Base-by-base conservation (phyloP, 805 yeast species). In the Lipomyces mesembrius region DNA sequence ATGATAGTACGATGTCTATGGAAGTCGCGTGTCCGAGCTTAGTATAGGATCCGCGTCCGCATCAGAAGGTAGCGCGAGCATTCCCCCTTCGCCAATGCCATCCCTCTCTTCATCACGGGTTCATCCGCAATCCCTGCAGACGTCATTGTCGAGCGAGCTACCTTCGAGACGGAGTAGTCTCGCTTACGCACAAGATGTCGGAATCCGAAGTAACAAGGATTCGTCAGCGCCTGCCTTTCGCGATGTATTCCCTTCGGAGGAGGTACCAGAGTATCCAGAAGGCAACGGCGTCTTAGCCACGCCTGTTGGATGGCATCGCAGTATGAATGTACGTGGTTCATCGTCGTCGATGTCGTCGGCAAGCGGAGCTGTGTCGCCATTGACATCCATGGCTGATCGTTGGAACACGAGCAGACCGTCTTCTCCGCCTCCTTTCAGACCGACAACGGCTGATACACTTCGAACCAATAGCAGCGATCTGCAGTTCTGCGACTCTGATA, bases 1-100 rank as follows among this genome's bases (percentile, higher is more conserved):
- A 32, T 14, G 12, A 39, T 14, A 63, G 66, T 46, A 59, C 56
- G 63, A 63, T 29, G 57, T 22, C 1, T 63, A 63, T 34, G 53
- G 51, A 2, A 56, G 6, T 14, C 62, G 66, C 27, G 34, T 60
- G n/a, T 61, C 60, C 5, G 62, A 63, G 35, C 59, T 63, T 14
- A 53, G 56, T 11, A n/a, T n/a, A n/a, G 49, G 22, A 43, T 17
- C 49, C 20, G 22, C 14, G 20, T n/a, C 49, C 20, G 49, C 49
- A n/a, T 43, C 49, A 17, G 49, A 43, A 1, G 49, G 49, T 17
- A 43, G 49, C 17, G 14, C 17, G 39, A 37, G 39, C 49, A 43
- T 43, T 43, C 49, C 49, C 14, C 3, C 22, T 14, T 43, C 49
- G 9, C 49, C 20, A 43, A 17, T 17, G 9, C 39, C 12, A 3